Base-by-base conservation (phyloP, 306 rosid genomes). In the Malus asiatica region DNA sequence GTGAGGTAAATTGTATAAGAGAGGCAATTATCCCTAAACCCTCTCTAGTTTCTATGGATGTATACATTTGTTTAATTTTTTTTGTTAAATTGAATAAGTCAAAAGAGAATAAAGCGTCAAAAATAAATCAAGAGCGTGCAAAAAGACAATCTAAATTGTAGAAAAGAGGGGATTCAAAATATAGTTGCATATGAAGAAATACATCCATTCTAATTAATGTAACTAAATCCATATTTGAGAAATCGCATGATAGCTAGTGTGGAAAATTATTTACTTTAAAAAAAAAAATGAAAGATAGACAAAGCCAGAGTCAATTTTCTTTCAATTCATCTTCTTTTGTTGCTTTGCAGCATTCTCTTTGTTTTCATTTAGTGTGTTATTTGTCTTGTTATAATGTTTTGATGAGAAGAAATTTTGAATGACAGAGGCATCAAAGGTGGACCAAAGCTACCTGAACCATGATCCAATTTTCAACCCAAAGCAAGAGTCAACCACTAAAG, bases 401-500 rank as follows among this genome's bases (percentile, higher is more conserved):
- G 87, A 86, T 83, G 84, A 80, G 87, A 48, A 2, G 6, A 48
- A 48, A 48, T 48, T 48, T 48, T 48, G 55, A 48, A 5, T 48
- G 6, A 88, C 70, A 73, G 87, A 78, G 79, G 83, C 81, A 73
- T 76, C 80, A 48, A 74, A 78, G 74, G 71, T 86, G 80, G 89
- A 90, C 92, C 93, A 77, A 77, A 71, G 78, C 86, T 75, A 82
- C 85, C 85, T 83, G 87, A 81, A 78, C 84, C 80, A 76, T 68
- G 71, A 81, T 69, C 72, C 63, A 66, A 22, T 88, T 85, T 48
- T 69, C 87, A 89, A 84, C 88, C 62, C 62, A 81, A 76, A 80
- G 82, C 82, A 86, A 75, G 73, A 84, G 97, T 91, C 93, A 89
- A 89, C 96, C 87, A 80, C 85, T 86, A 84, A 86, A 85, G 78